Evolutionary conservation across 176 grass and related monocot species (phyloP), one percentile per base, ranked within the genome.

Genomic region (Guadua angustifolia): DNA sequence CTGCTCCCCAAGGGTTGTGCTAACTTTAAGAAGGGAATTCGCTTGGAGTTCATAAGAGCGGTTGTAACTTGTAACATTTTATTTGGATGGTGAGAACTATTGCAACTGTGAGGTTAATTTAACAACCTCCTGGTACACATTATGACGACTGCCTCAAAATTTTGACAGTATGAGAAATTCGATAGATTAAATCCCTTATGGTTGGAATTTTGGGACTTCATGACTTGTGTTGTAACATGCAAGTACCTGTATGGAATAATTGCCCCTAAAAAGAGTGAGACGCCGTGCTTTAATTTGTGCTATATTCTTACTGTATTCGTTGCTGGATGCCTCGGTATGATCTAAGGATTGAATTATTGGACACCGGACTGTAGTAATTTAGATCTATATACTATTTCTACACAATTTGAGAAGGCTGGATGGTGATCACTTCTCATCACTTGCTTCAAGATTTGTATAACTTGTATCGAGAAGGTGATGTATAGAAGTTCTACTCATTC

Each of bases 131-230:
- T 52, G 6, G 5, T 73, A 44, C 13, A 47, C 11, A n/a, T n/a
- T n/a, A 65, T 18, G 18, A 71, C 17, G 6, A 32, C 5, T 55
- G 56, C 18, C 12, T 2, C 69, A 24, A 53, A 46, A 2, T 42
- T 84, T 84, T 47, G 66, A 6, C 50, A 39, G 75, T 39, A 5
- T 18, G 19, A 63, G 55, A 72, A 57, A 73, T 55, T 65, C 33
- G 58, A 10, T 55, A 40, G 21, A 68, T 38, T 44, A 21, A 64
- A 2, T 1, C 9, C 3, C 16, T 25, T 32, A 5, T 60, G 39
- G 64, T 7, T 17, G 25, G 7, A 3, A 17, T 50, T 73, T 32
- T 2, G 5, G 4, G 16, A 2, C 24, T 63, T 45, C 0, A 63
- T 11, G 10, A 33, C 26, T 22, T 18, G 5, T 44, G 9, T 29